Conservation (phyloP, 768 basidiomycete genomes). For the Amanita pseudoporphyria region DNA sequence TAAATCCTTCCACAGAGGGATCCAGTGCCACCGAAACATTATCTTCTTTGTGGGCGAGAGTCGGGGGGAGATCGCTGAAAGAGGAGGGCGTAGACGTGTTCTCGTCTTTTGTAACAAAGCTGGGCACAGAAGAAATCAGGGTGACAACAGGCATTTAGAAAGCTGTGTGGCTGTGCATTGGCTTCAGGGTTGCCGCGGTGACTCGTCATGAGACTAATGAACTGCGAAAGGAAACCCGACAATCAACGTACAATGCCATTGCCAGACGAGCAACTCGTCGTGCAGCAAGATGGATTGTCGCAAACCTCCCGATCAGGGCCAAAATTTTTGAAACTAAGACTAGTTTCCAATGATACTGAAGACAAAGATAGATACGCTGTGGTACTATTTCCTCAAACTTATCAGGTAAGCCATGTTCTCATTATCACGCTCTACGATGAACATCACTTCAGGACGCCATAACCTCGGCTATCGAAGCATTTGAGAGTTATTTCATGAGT, state of each 20-base stretch:
- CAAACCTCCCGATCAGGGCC: background rate
- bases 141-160: constrained; percentile 29
- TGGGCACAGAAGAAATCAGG: constrained; percentile 39
- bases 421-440: background rate
- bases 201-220: background rate
- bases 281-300: background rate
- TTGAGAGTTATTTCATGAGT: background rate
- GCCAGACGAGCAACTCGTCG: too few relatives aligned
- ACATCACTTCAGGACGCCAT: background rate
- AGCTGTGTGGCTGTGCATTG: background rate
- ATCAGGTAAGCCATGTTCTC: background rate
- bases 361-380: background rate
- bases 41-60: constrained; percentile 66
- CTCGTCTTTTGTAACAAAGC: too few relatives aligned
- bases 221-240: too few relatives aligned
- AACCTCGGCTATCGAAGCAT: background rate
- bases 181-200: too few relatives aligned
- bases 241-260: too few relatives aligned
- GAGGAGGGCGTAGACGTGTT: constrained; percentile 62
- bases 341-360: background rate
- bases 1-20: constrained; percentile 56
- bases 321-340: background rate
- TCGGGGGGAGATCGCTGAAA: constrained; percentile 78
- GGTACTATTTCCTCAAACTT: background rate
- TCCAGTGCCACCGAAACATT: constrained; percentile 62